Base-by-base conservation (phyloP, 192 early-diverging fungal genomes). In the Dissophora globulifera region DNA sequence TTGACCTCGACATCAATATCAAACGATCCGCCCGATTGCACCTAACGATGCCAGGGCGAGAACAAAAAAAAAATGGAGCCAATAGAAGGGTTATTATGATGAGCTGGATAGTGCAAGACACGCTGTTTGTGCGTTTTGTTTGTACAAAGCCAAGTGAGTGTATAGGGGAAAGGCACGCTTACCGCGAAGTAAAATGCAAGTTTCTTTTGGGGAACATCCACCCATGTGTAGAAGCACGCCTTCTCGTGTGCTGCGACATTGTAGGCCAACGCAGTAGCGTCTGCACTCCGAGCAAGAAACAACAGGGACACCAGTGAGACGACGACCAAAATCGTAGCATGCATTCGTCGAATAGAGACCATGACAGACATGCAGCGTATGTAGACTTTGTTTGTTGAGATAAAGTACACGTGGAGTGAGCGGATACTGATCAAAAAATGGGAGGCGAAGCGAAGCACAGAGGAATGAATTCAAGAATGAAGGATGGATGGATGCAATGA, bases 151-250 rank as follows among this genome's bases (percentile, higher is more conserved):
- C 7, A 38, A 38, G n/a, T n/a, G 29, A 47, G 22, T 20, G 41
- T 19, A 16, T 1, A 5, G 22, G 15, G 19, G 35, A 9, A 30
- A 7, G 17, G 17, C 2, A 7, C 20, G 31, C 92, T 75, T 92
- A 98, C 97, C 23, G 95, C 93, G 90, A 96, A 99, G 82, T 96
- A 99, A 65, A 99, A 95, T 29, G 91, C 89, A 49, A 99, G 70
- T 81, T 99, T 99, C 83, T 99, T 94, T 41, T 89, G 91, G 6
- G 89, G 85, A 42, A 86, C 67, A 72, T 92, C 92, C 4, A 88
- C 84, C 64, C 83, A 84, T n/a, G 89, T 85, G 79, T 94, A 97
- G 81, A 95, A 98, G 71, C 98, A 99, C 25, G 92, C 88, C 45
- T 89, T 89, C 76, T 97, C 96, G 75, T 96, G 91, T 15, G 95